A percentile compares a stretch with the other conserved stretches of the same genome.
phyloP scores from a whole-genome alignment of 1,139 yeast genomes.

The Candida tropicalis region DNA sequence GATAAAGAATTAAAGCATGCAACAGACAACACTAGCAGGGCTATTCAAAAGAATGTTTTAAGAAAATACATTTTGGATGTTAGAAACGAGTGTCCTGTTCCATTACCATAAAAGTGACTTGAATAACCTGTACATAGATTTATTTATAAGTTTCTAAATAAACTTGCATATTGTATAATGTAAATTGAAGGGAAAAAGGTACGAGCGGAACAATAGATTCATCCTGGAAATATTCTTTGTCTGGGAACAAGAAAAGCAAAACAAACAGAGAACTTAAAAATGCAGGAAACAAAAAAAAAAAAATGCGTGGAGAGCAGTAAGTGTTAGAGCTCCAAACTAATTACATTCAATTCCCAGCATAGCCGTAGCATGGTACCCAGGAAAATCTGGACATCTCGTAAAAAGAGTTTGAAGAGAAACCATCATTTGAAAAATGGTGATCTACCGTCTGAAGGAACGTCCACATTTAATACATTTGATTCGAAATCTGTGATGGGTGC shows the following conservation, averaged over 20 bases:
- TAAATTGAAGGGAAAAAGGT: too few relatives aligned
- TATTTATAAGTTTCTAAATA: too few relatives aligned
- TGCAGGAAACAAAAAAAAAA: too few relatives aligned
- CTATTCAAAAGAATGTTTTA: constrained; percentile 42
- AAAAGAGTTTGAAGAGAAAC: neutral
- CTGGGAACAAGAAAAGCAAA: too few relatives aligned
- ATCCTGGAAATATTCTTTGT: too few relatives aligned
- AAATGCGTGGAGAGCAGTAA: too few relatives aligned
- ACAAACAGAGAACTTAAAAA: too few relatives aligned
- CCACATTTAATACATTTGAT: neutral
- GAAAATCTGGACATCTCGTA: neutral
- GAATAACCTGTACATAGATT: constrained; percentile 8
- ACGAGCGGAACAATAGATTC: too few relatives aligned
- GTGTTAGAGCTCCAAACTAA: too few relatives aligned
- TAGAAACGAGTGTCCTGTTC: constrained; percentile 39
- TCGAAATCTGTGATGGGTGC: constrained; percentile 5
- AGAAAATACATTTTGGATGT: constrained; percentile 44
- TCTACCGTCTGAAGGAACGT: neutral
- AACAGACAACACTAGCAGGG: constrained; percentile 26
- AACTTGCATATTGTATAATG: too few relatives aligned
- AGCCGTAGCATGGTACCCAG: neutral
- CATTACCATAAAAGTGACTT: constrained; percentile 12
- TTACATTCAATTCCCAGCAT: too few relatives aligned
- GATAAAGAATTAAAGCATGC: constrained; percentile 25
- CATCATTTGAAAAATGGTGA: neutral